Base-by-base conservation (phyloP, 192 early-diverging fungal species). In the Coemansia sp. region DNA sequence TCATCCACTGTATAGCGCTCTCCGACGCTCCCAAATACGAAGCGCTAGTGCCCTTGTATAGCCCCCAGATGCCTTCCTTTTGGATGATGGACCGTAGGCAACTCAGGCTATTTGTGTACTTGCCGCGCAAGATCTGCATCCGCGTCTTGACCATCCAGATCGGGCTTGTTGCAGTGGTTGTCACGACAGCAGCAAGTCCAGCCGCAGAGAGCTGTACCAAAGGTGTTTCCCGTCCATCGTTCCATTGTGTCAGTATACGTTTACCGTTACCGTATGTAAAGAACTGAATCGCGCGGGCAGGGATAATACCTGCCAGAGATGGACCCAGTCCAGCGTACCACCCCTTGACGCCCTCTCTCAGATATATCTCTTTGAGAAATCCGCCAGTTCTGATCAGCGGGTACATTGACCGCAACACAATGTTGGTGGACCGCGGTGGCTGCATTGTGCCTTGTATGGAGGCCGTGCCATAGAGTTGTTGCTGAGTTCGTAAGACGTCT, bases 61-160 rank as follows among this genome's bases (percentile, higher is more conserved):
- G 75, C 4, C 92, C 95, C 15, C 70, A 63, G 4, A 96, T 42
- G 1, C 97, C 97, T 71, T 99, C 96, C 32, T 91, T 87, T 60
- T 75, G 73, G 2, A 96, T 29, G 7, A 98, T 90, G 29, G 78
- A 69, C 17, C 76, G 61, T 4, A 90, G 55, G 65, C 94, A 97
- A 36, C 94, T 87, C 36, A 94, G 70, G 55, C 92, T 95, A 85
- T 89, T 94, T 36, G 84, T 84, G 80, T 96, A 96, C 23, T 73
- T 63, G 27, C 79, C 79, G 8, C 68, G 69, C 74, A 93, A 91
- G 62, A 99, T 76, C 78, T 99, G 97, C 86, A 99, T 92, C 57
- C 97, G 82, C 0, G 96, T 99, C 69, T 98, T 99, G 42, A 98
- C 89, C 48, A 99, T 86, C 97, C 97, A 99, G 25, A 99, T 98